Evolutionary conservation across 106 monocot genomes (phyloP), one percentile per base, ranked within the genome.

Genomic region (Phalaenopsis equestris): DNA sequence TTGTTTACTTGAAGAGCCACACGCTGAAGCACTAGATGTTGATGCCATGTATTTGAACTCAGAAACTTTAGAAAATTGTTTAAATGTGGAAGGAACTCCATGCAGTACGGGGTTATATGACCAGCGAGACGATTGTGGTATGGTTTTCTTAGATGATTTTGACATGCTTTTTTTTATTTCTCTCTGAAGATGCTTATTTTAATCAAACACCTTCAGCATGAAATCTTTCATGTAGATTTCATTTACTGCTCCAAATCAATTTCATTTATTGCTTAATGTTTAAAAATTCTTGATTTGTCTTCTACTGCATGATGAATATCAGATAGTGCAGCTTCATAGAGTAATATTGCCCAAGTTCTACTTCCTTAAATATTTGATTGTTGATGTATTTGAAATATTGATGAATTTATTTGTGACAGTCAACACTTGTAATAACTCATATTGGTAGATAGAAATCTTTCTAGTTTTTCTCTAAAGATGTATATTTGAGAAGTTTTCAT

Each of bases 1-100:
- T 11, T 19, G 73, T 74, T 81, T 86, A 47, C 72, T 83, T 77
- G 70, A 57, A 4, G 77, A 83, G 14, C 77, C 77, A 8, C 80
- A 77, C 38, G 45, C 2, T 47, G n/a, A 42, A 56, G 38, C 7
- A 49, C 67, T 83, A 55, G 80, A 58, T 67, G 42, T n/a, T 16
- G 77, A 81, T 57, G 77, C 14, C 73, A 76, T 75, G 47, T 46
- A 19, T n/a, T 41, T 80, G 48, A 11, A 41, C 52, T 79, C 75
- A 24, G 56, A 74, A 23, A 41, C 6, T 15, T 39, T 67, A 6
- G 55, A 76, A 46, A 70, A 67, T 12, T 68, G 10, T 49, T 67
- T 76, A 57, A 64, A 24, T 7, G 48, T 75, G 74, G 82, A 46
- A 49, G 79, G 61, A 24, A 82, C 68, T 43, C 58, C 47, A 46